A percentile compares a stretch with the other conserved stretches of the same genome.
These are phyloP conservation scores for Phaeosphaeria sp. DNA, from an alignment of 2,329 filamentous ascomycete species.

Conservation along the genomic window DNA sequence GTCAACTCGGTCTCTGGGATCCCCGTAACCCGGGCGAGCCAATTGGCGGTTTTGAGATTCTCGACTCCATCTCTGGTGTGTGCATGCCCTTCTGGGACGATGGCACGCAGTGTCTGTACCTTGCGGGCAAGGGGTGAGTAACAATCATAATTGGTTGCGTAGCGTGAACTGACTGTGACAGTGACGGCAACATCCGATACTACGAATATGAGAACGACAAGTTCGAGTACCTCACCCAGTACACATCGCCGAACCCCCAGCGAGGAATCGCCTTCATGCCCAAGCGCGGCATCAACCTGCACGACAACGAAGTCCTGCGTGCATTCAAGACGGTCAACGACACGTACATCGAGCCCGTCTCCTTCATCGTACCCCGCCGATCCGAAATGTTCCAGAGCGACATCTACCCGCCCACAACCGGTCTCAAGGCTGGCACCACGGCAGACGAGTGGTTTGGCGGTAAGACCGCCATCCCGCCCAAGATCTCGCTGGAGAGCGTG, in stretches of 20 bases:
- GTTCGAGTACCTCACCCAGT: slow-evolving; percentile 95
- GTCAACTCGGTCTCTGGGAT: slow-evolving; percentile 96
- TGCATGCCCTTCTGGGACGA: slow-evolving; percentile 99
- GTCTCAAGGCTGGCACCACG: slow-evolving; percentile 80
- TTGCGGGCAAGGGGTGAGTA: slow-evolving; percentile 95
- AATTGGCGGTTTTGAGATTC: slow-evolving; percentile 85
- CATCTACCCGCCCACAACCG: slow-evolving; percentile 88
- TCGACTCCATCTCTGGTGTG: slow-evolving; percentile 96
- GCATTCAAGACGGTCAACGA: slow-evolving; percentile 98
- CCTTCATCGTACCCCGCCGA: slow-evolving; percentile 93
- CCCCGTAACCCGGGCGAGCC: slow-evolving; percentile 79
- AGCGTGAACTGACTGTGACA: slow-evolving; percentile 51
- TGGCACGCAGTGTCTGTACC: slow-evolving; percentile 90
- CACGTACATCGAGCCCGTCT: slow-evolving; percentile 91
- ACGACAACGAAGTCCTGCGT: slow-evolving; percentile 91
- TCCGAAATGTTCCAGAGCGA: slow-evolving; percentile 97
- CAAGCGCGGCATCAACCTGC: slow-evolving; percentile 91
- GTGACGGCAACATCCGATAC: slow-evolving; percentile 98
- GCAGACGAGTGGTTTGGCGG: slow-evolving; percentile 85
- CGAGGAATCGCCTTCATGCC: slow-evolving; percentile 93
- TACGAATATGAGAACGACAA: slow-evolving; percentile 99
- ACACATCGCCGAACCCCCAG: slow-evolving; percentile 96
- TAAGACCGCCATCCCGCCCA: slow-evolving; percentile 82
- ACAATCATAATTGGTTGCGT: too few species aligned
- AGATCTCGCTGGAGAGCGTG: slow-evolving; percentile 91